Conservation (phyloP, 2,329 filamentous ascomycete genomes). For the Trichoderma brevicompactum region DNA sequence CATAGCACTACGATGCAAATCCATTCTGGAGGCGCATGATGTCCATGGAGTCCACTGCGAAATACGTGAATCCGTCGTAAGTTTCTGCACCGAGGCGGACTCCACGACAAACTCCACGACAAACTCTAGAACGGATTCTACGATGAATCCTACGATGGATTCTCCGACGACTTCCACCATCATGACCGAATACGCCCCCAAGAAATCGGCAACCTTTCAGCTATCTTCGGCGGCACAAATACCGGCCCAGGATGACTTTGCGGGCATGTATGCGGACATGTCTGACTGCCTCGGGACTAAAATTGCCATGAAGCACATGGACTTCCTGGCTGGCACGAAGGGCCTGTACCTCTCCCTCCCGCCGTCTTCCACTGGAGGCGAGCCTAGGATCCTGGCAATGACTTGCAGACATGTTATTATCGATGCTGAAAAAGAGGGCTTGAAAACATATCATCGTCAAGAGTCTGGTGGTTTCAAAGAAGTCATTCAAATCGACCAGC, state of each 20-base stretch:
- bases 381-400: slow-evolving; percentile 10
- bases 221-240: background rate
- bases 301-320: slow-evolving; percentile 7
- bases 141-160: too few relatives aligned
- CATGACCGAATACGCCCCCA: too few relatives aligned
- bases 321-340: slow-evolving; percentile 3
- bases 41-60: slow-evolving; percentile 9
- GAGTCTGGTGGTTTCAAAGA: background rate
- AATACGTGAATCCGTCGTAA: slow-evolving; percentile 12
- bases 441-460: background rate
- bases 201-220: background rate
- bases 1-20: slow-evolving; percentile 1
- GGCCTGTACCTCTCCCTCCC: slow-evolving; percentile 15
- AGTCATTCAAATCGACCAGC: slow-evolving; percentile 15
- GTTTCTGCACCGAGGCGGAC: background rate
- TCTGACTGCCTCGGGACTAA: slow-evolving; percentile 12
- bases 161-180: too few relatives aligned
- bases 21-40: background rate
- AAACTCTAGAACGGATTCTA: too few relatives aligned
- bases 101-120: too few relatives aligned
- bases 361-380: background rate
- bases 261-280: background rate
- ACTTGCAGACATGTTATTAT: slow-evolving; percentile 14
- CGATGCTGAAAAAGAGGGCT: background rate
- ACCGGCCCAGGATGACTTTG: background rate